Percentiles rank a stretch among this genome's conserved stretches.
These are phyloP conservation scores for Tolypocladium ovalisporum DNA, from an alignment of 2,329 filamentous ascomycete species.

Conservation along the genomic window DNA sequence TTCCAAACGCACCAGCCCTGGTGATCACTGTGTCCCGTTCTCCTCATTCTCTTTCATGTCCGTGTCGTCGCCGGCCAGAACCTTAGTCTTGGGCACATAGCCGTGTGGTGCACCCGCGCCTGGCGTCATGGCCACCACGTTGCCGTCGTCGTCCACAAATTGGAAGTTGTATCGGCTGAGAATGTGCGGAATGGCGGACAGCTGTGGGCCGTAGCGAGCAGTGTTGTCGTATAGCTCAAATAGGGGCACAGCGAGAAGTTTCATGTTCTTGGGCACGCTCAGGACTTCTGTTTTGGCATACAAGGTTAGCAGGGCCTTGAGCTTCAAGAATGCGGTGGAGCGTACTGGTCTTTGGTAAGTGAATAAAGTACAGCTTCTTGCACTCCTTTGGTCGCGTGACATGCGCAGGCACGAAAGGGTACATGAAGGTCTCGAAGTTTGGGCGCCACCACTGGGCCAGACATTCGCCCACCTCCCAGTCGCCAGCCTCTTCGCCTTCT, in stretches of 20 bases:
- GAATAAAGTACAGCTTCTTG: constrained; percentile 98
- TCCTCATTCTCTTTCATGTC: constrained; percentile 50
- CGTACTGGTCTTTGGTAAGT: constrained; percentile 82
- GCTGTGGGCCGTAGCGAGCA: constrained; percentile 83
- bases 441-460: constrained; percentile 97
- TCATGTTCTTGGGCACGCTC: constrained; percentile 99
- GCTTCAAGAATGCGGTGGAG: background rate
- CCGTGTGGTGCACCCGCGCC: constrained; percentile 49
- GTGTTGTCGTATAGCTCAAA: constrained; percentile 99
- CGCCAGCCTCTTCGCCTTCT: constrained; percentile 71
- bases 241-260: constrained; percentile 87
- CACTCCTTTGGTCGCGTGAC: constrained; percentile 96
- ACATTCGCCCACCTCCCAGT: constrained; percentile 92
- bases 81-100: constrained; percentile 53
- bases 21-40: constrained; percentile 22
- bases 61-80: constrained; percentile 52
- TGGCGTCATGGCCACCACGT: constrained; percentile 76
- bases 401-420: constrained; percentile 93
- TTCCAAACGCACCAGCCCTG: constrained; percentile 9
- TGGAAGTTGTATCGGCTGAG: constrained; percentile 96
- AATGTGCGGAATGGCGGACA: constrained; percentile 91
- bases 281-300: constrained; percentile 58
- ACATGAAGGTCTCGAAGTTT: constrained; percentile 99
- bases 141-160: constrained; percentile 86
- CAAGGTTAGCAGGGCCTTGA: background rate